Evolutionary conservation across 306 rosid genomes (phyloP).

Genomic region (Rosa chinensis): DNA sequence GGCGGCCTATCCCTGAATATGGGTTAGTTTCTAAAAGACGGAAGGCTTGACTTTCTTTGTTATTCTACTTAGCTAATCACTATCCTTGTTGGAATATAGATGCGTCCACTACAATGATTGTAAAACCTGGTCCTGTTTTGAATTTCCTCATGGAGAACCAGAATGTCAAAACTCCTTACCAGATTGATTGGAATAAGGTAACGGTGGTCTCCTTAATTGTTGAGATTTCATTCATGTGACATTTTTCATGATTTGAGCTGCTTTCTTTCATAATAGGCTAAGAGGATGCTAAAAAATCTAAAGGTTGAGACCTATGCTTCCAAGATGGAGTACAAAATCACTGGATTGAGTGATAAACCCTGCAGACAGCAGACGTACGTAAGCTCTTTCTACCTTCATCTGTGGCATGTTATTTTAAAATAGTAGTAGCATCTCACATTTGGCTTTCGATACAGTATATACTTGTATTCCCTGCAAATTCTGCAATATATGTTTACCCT

Average conservation of each 20-base stretch:
- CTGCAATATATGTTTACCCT: too few species aligned
- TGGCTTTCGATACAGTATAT: too few species aligned
- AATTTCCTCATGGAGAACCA: slow-evolving; percentile 45
- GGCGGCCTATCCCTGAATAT: slow-evolving; percentile 48
- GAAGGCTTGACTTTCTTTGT: too few species aligned
- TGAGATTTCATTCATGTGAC: too few species aligned
- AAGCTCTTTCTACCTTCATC: not conserved
- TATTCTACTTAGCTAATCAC: too few species aligned
- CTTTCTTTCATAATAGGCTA: slow-evolving; percentile 16
- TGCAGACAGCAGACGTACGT: slow-evolving; percentile 49
- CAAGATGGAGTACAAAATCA: slow-evolving; percentile 45
- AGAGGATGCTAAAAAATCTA: slow-evolving; percentile 37
- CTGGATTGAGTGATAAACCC: slow-evolving; percentile 44
- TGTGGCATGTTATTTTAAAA: too few species aligned
- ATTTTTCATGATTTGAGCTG: too few species aligned
- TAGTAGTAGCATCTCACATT: too few species aligned
- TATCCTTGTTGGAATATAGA: slow-evolving; percentile 11
- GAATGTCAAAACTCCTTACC: slow-evolving; percentile 19
- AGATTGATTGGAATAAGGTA: slow-evolving; percentile 46
- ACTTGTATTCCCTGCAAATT: too few species aligned
- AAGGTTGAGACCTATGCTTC: slow-evolving; percentile 33
- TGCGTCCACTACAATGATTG: slow-evolving; percentile 46
- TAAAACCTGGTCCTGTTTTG: slow-evolving; percentile 49
- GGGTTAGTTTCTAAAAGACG: too few species aligned
- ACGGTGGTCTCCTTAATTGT: too few species aligned